Evolutionary conservation across 768 basidiomycete species (phyloP).

Genomic region (Russula brevipes): DNA sequence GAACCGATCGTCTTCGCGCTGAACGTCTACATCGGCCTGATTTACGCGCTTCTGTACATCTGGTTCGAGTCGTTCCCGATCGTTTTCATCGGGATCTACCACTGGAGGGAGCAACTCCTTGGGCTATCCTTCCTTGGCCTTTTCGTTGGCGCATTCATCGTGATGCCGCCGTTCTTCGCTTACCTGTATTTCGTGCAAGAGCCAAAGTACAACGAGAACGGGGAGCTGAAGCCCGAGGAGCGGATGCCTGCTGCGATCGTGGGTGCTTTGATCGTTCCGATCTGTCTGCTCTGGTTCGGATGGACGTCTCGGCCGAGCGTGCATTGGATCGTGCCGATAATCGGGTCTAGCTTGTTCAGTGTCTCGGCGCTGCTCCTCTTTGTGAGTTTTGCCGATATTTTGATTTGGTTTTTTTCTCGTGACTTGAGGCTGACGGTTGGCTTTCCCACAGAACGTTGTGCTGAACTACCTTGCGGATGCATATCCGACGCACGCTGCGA

Average conservation of each 20-base stretch:
- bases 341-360: slow-evolving; percentile 34
- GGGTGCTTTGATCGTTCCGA: slow-evolving; percentile 33
- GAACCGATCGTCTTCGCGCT: slow-evolving; percentile 33
- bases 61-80: slow-evolving; percentile 36
- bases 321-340: slow-evolving; percentile 36
- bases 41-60: slow-evolving; percentile 34
- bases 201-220: slow-evolving; percentile 21
- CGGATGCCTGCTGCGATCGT: slow-evolving; percentile 35
- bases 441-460: slow-evolving; percentile 17
- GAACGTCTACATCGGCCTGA: slow-evolving; percentile 33
- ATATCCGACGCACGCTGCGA: slow-evolving; percentile 33
- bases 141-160: slow-evolving; percentile 11
- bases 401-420: background rate
- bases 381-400: background rate
- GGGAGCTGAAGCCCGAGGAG: slow-evolving; percentile 29
- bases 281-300: slow-evolving; percentile 35
- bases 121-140: slow-evolving; percentile 33
- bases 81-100: slow-evolving; percentile 34
- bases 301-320: slow-evolving; percentile 31
- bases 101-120: slow-evolving; percentile 32
- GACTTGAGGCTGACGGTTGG: background rate
- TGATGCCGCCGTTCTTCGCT: slow-evolving; percentile 22
- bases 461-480: slow-evolving; percentile 33
- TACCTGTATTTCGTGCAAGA: slow-evolving; percentile 23
- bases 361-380: slow-evolving; percentile 34